Base-by-base conservation (phyloP, 352 stramenopile genomes). In the Phytophthora sojae region DNA sequence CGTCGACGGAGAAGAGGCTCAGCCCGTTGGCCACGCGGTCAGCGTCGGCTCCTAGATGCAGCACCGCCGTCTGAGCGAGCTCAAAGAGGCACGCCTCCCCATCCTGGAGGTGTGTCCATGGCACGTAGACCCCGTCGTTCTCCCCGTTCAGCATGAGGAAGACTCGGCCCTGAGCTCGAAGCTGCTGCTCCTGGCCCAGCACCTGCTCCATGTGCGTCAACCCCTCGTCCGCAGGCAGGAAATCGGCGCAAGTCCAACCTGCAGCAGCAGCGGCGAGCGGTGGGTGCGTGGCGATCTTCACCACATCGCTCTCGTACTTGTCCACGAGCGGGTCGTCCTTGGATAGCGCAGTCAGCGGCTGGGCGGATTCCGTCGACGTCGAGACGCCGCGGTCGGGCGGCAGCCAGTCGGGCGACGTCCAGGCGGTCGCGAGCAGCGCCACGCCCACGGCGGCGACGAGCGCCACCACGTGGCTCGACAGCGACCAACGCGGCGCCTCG, bases 131-230 rank as follows among this genome's bases (percentile, higher is more conserved):
- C 26, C 83, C 85, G 15, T 89, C 75, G 63, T 92, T 87, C 50
- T 89, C 52, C 25, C 86, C 84, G 42, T 92, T 94, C 35, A 92
- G 76, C 79, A 89, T 87, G 57, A 94, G 72, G 39, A 94, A 90
- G 50, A 91, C 81, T 32, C 71, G 73, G 17, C 67, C 50, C 6
- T 79, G 64, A 0, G 57, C 50, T 55, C 74, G 80, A 25, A 92
- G 64, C 57, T 79, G 52, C 8, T 73, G 53, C 4, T 75, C 54
- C 14, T 62, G 64, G 15, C 50, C 70, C 49, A 90, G 49, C 23
- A 77, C 83, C 3, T 63, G 57, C 55, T 83, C 69, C 19, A 90
- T 79, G 35, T 80, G 75, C 26, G 68, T 76, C 29, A 68, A 53
- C 6, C 70, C 55, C 25, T 83, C 78, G 19, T 54, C 64, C 11